Base-by-base conservation (phyloP, 345 rosid species). In the Rhodamnia rubescens region DNA sequence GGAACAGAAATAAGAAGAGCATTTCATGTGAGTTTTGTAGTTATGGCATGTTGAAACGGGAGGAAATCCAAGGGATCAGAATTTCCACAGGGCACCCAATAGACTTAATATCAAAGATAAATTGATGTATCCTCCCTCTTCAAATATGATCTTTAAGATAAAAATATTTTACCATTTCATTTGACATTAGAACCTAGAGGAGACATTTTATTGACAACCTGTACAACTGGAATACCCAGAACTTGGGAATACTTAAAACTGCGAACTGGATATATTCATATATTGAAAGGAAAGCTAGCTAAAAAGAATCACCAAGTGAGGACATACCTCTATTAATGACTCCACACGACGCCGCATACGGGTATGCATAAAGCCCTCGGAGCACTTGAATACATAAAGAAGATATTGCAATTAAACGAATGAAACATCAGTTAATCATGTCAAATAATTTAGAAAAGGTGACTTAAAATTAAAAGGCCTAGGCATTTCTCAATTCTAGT, bases 361-460 rank as follows among this genome's bases (percentile, higher is more conserved):
- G 24, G 97, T 96, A 85, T 98, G 99, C 98, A 98, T 96, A 91
- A 98, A 98, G 40, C 97, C 97, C 88, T 95, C 99, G 0, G 99
- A 93, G 91, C 95, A 93, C 99, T 96, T 56, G 40, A 82, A 81
- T 26, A 11, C 78, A 44, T 29, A 51, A 69, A 12, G 27, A 51
- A 52, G 84, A 82, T 50, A 81, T 44, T 81, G 53, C 24, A 81
- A 15, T 18, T 26, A 40, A 29, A 51, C 22, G 18, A 83, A 15
- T 26, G 56, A 49, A 47, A 84, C 74, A 26, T 61, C 16, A 15
- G 40, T 47, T 84, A 64, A 64, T 64, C 59, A 75, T 18, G 64
- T 51, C 82, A 83, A 51, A 21, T 26, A 86, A 74, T 29, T 40
- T 49, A 82, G 84, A 29, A 82, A 82, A 29, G 84, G 44, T 82